Conservation (phyloP, 257 asterid species). For the Haberlea rhodopensis region DNA sequence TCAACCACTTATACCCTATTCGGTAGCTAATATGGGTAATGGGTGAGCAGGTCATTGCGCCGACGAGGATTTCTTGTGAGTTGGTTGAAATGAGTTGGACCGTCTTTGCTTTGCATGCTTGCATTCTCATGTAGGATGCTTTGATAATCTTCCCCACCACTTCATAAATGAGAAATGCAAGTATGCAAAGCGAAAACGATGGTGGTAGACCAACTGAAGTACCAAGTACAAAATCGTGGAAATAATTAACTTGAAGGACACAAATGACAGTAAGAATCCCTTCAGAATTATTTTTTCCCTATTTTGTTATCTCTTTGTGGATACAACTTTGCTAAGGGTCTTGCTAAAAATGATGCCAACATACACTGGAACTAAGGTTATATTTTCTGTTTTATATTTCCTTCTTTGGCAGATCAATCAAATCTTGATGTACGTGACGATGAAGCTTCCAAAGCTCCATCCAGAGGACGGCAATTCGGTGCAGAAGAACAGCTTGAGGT, state of each 20-base stretch:
- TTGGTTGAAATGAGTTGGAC: no score
- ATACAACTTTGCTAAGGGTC: no score
- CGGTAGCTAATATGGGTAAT: no score
- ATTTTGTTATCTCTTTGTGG: no score
- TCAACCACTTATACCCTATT: no score
- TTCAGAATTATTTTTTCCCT: no score
- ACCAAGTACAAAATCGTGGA: conserved; percentile 23
- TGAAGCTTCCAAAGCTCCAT: conserved; percentile 29
- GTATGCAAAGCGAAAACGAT: conserved; percentile 16
- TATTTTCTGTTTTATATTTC: no score
- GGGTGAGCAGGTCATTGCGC: conserved; percentile 33
- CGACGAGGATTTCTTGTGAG: conserved; percentile 34
- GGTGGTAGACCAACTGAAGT: conserved; percentile 24
- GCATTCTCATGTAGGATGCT: conserved; percentile 16
- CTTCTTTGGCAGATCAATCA: conserved; percentile 36
- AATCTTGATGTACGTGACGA: conserved; percentile 32
- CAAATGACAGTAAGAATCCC: no score
- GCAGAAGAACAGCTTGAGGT: conserved; percentile 53
- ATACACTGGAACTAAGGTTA: no score
- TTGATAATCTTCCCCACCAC: conserved; percentile 15
- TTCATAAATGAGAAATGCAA: conserved; percentile 26
- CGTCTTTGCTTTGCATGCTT: no score
- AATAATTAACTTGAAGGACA: conserved; percentile 18
- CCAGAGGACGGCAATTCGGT: conserved; percentile 27
- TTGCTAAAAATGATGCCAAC: no score